Evolutionary conservation across 139 green algal species (phyloP), one percentile per base, ranked within the genome.

Genomic region (Zygnema circumcarinatum): DNA sequence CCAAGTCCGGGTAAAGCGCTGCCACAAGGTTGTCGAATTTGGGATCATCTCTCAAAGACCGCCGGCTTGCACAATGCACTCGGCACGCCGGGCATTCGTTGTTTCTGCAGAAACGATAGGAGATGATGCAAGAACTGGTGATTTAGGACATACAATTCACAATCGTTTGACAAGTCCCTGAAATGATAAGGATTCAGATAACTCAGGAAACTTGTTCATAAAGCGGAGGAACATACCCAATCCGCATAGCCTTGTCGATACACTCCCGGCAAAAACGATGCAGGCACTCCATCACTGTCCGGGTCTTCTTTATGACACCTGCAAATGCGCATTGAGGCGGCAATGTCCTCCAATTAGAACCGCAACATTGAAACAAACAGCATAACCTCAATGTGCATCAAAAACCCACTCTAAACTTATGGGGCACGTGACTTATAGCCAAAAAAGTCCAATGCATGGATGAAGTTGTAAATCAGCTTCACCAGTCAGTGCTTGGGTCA

Each of bases 31-130:
- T 75, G 40, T 91, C 87, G 36, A 91, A 91, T 2, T 87, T 92
- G 20, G 82, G 68, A 79, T 91, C 87, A 53, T 36, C 85, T 1
- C 87, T 1, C 32, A 91, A 62, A 16, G 87, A 92, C 62, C 87
- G 67, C 2, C 83, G 21, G 85, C 78, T 87, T 31, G 87, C 78
- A 42, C 82, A 87, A 54, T 91, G 87, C 0, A 38, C 47, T 25
- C 87, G 67, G 69, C 87, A 91, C 29, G 87, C 56, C 22, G 87
- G 87, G 87, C 87, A 91, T 42, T 91, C 87, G 72, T 91, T 91
- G 72, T 92, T 91, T 29, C 85, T 90, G 85, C 20, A 88, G 42
- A 29, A 22, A 53, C n/a, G n/a, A n/a, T n/a, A n/a, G n/a, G n/a
- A n/a, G 40, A 35, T 7, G n/a, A 72, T 35, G n/a, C 56, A 72